Evolutionary conservation across 2,329 filamentous ascomycete genomes (phyloP).

Genomic region (Canariomyces notabilis): DNA sequence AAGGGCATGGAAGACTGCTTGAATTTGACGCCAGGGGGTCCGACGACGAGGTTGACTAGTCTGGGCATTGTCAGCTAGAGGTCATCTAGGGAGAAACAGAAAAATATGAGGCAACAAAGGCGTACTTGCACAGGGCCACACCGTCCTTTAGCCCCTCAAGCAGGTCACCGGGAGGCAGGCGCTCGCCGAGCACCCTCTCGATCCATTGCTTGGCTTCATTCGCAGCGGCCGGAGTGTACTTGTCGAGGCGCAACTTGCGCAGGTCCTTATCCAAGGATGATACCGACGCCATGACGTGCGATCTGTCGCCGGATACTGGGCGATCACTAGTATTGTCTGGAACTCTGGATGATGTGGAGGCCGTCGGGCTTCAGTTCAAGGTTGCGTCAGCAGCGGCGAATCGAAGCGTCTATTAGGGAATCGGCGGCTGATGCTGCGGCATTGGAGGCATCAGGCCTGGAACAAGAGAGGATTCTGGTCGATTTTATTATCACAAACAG

Average conservation of each 20-base stretch:
- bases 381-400: constrained; percentile 6
- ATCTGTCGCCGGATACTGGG: neutral
- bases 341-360: neutral
- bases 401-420: neutral
- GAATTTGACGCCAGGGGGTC: constrained; percentile 76
- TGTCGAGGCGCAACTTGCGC: constrained; percentile 84
- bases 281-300: constrained; percentile 74
- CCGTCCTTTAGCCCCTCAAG: constrained; percentile 87
- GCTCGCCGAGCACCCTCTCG: constrained; percentile 71
- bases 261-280: constrained; percentile 92
- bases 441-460: neutral
- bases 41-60: constrained; percentile 74
- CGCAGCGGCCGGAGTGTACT: constrained; percentile 87
- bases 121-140: constrained; percentile 84
- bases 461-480: too few species aligned
- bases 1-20: constrained; percentile 95
- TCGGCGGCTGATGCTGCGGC: constrained; percentile 2
- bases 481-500: too few species aligned
- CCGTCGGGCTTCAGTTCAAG: constrained; percentile 2
- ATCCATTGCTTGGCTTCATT: constrained; percentile 85
- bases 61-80: constrained; percentile 38
- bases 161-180: constrained; percentile 67
- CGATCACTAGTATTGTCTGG: neutral
- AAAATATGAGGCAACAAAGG: too few species aligned
- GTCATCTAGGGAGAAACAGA: neutral